Percentiles rank a stretch among this genome's conserved stretches.
Conservation (phyloP, 2,329 filamentous ascomycete species). For the Gliomastix tumulicola region DNA sequence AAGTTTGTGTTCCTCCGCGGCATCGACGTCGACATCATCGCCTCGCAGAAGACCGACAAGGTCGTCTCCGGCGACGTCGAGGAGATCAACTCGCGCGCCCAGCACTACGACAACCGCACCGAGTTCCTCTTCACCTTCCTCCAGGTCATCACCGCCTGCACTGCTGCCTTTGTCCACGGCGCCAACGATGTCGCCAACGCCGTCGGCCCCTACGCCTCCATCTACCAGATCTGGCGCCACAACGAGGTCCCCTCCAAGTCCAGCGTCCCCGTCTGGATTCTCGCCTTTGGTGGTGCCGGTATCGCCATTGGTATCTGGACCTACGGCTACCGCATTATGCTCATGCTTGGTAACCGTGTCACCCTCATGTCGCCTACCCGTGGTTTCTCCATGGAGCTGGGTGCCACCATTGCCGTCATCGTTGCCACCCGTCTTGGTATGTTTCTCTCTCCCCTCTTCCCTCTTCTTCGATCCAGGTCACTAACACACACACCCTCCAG, state of each 20-base stretch:
- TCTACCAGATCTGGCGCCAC: slow-evolving; percentile 52
- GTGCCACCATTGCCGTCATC: slow-evolving; percentile 55
- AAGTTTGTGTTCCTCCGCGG: slow-evolving; percentile 41
- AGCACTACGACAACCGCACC: slow-evolving; percentile 48
- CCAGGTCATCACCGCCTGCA: slow-evolving; percentile 53
- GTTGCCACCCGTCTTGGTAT: slow-evolving; percentile 52
- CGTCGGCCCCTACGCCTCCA: slow-evolving; percentile 55
- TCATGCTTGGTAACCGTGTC: slow-evolving; percentile 53
- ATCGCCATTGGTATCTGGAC: slow-evolving; percentile 53
- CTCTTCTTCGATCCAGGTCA: not conserved
- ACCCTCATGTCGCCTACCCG: slow-evolving; percentile 55
- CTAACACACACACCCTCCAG: slow-evolving; percentile 13
- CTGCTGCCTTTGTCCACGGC: slow-evolving; percentile 58
- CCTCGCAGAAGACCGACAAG: no score
- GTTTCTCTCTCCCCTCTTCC: slow-evolving; percentile 7
- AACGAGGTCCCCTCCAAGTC: slow-evolving; percentile 41
- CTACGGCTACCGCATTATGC: slow-evolving; percentile 59
- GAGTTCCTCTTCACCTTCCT: slow-evolving; percentile 56
- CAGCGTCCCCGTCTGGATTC: slow-evolving; percentile 52
- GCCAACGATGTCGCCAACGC: slow-evolving; percentile 60
- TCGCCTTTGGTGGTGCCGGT: slow-evolving; percentile 43
- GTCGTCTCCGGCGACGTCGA: slow-evolving; percentile 45
- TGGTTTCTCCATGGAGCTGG: slow-evolving; percentile 55
- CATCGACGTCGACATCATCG: slow-evolving; percentile 32
- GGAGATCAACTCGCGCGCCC: slow-evolving; percentile 47